phyloP scores from a whole-genome alignment of 73 alveolate genomes.

The Durusdinium trenchii region DNA sequence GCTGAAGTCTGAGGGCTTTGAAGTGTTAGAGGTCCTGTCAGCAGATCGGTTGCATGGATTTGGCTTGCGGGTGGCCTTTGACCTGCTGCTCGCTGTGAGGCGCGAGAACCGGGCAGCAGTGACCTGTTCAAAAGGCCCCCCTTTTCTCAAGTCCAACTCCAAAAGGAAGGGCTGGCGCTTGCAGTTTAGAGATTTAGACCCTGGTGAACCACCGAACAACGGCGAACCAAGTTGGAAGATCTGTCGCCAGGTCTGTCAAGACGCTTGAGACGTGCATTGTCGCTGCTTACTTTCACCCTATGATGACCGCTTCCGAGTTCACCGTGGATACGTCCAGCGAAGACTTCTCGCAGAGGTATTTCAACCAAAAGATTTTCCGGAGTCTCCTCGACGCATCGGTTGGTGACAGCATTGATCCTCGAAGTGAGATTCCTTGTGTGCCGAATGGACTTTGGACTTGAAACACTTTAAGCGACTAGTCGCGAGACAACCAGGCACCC shows the following conservation, averaged over 20 bases:
- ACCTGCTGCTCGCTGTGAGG: constrained; percentile 33
- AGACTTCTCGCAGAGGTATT: background rate
- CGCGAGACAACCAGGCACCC: too few species aligned
- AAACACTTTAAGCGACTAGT: too few species aligned
- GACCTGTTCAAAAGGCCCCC: too few species aligned
- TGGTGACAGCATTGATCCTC: background rate
- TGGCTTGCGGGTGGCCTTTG: constrained; percentile 28
- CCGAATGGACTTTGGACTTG: too few species aligned
- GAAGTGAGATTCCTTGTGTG: too few species aligned
- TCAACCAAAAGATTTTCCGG: background rate
- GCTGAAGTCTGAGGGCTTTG: background rate
- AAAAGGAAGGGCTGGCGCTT: too few species aligned
- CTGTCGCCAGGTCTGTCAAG: constrained; percentile 3
- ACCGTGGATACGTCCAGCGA: background rate
- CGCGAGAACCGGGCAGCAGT: too few species aligned
- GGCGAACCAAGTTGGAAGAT: too few species aligned
- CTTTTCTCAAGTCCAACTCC: too few species aligned
- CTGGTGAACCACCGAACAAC: too few species aligned
- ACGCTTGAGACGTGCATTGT: background rate
- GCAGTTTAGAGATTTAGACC: too few species aligned
- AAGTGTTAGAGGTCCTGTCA: constrained; percentile 35
- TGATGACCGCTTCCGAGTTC: background rate
- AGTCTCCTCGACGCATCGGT: constrained; percentile 3
- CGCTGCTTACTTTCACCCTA: constrained; percentile 27
- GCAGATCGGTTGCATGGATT: constrained; percentile 30